Conservation (phyloP, 148 eudicot species). For the Camellia granthamiana region DNA sequence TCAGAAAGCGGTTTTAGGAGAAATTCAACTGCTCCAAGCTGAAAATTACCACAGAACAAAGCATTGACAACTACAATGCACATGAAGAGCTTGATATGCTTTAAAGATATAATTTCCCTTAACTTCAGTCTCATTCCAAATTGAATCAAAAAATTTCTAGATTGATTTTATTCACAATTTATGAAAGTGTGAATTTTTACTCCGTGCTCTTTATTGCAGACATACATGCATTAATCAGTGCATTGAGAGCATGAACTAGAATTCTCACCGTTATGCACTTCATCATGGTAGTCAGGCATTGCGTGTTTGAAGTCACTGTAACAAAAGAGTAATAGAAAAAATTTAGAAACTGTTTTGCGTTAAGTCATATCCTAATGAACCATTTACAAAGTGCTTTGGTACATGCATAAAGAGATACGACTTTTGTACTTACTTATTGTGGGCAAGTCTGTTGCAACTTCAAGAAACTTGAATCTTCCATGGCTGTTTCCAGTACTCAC, state of each 20-base stretch:
- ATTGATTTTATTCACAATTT: background rate
- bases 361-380: background rate
- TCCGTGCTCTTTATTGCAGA: background rate
- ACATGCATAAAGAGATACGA: background rate
- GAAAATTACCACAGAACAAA: constrained; percentile 15
- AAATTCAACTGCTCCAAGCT: constrained; percentile 93
- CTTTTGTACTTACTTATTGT: constrained; percentile 59
- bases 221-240: background rate
- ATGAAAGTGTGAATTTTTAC: background rate
- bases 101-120: background rate
- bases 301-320: constrained; percentile 63
- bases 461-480: constrained; percentile 62
- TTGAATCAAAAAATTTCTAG: background rate
- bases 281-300: constrained; percentile 71
- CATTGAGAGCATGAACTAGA: background rate
- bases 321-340: constrained; percentile 7
- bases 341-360: background rate
- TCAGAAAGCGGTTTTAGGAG: constrained; percentile 70
- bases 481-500: constrained; percentile 47
- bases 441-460: constrained; percentile 64
- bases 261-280: constrained; percentile 76
- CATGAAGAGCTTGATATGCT: no score
- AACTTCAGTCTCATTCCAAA: background rate
- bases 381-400: background rate
- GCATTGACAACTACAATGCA: background rate